phyloP scores from a whole-genome alignment of 306 rosid genomes.

The Corylus heterophylla region DNA sequence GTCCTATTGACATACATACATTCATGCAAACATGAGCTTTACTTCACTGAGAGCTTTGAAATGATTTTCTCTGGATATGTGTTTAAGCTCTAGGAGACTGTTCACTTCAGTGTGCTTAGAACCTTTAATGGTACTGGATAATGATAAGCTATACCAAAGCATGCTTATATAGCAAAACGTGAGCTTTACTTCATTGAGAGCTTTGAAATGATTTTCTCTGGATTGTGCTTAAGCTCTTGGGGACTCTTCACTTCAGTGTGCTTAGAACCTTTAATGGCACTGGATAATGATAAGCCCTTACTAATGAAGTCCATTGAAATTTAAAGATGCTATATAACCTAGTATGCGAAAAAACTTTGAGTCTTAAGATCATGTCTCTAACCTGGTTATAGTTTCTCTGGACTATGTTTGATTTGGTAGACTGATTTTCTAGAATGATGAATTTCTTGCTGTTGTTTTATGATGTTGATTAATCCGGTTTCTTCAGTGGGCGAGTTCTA shows the following conservation, averaged over 20 bases:
- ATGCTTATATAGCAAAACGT: neutral
- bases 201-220: no score
- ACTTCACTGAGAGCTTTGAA: neutral
- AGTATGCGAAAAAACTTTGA: neutral
- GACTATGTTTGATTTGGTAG: neutral
- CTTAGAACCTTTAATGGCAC: neutral
- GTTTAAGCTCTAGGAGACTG: neutral
- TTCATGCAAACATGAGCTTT: neutral
- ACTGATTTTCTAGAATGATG: neutral
- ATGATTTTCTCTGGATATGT: neutral
- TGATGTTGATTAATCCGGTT: neutral
- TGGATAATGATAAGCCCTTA: neutral
- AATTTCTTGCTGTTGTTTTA: neutral
- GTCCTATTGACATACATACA: neutral
- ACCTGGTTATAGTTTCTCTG: neutral
- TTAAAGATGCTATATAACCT: neutral
- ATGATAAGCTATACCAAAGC: neutral
- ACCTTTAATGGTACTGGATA: neutral
- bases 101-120: neutral
- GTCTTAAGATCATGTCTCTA: neutral
- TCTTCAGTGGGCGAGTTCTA: neutral
- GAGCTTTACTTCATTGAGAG: neutral
- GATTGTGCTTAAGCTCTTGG: neutral
- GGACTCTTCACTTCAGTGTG: neutral
- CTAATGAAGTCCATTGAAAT: slow-evolving; percentile 7